Base-by-base conservation (phyloP, 306 rosid species). In the Gillenia trifoliata region DNA sequence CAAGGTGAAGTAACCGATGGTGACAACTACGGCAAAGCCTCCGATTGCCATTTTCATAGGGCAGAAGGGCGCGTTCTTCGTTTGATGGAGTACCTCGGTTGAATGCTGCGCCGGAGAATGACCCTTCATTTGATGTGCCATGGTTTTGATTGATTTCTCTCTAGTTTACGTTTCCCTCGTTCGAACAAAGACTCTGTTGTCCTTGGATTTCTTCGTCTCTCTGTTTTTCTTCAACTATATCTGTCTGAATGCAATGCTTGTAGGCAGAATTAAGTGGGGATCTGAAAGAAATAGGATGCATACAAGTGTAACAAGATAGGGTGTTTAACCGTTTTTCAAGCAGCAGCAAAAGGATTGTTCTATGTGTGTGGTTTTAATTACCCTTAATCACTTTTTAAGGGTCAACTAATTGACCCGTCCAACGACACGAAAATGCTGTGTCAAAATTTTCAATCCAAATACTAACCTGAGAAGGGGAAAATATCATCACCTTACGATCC, bases 41-140 rank as follows among this genome's bases (percentile, higher is more conserved):
- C 81, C 90, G 26, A 84, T 25, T 11, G 89, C 92, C 89, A 88
- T 72, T 78, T 76, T 88, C 83, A 84, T 56, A 11, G 88, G 92
- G 78, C 87, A 28, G 9, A 8, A 28, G 1, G 85, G 86, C 54
- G 75, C 4, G 66, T 87, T 87, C 66, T 22, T 77, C 9, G 87
- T 73, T 78, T 87, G 92, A 73, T 84, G 83, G 68, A 87, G 95
- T 66, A 52, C 81, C 49, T 82, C 87, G 1, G 89, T 76, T 2
- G 88, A 70, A 66, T 87, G 84, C 65, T 13, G 70, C 6, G 26
- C 80, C 0, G 85, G 6, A 0, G 82, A 33, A 10, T 80, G 60
- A 30, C 73, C 75, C 75, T 81, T 83, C 83, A 67, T 49, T 49
- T 38, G 75, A 71, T 3, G 71, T 34, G 69, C 75, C 52, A 47